phyloP scores from a whole-genome alignment of 306 rosid genomes.

The Lathyrus tuberosus region DNA sequence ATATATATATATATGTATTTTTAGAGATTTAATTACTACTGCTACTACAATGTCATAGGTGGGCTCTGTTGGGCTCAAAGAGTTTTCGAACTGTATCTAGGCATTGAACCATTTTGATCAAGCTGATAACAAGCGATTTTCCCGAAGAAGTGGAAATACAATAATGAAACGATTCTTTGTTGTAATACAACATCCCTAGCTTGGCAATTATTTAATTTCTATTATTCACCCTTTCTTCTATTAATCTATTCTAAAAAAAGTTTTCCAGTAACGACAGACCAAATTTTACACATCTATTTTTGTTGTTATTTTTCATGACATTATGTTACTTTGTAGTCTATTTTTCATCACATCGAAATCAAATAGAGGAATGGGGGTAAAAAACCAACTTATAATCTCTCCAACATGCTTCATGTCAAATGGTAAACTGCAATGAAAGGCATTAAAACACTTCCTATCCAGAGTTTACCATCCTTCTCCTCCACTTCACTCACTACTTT shows the following conservation, averaged over 20 bases:
- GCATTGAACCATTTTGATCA: too few relatives aligned
- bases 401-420: constrained; percentile 46
- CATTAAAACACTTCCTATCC: constrained; percentile 86
- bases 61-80: too few relatives aligned
- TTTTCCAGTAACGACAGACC: neutral
- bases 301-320: neutral
- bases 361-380: neutral
- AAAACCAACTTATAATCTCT: too few relatives aligned
- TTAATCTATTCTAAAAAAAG: neutral
- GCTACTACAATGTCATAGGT: too few relatives aligned
- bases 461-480: constrained; percentile 78
- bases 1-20: too few relatives aligned
- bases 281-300: neutral
- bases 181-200: constrained; percentile 41
- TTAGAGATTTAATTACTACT: too few relatives aligned
- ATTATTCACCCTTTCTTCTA: neutral
- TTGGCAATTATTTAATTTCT: constrained; percentile 14
- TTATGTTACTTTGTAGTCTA: neutral
- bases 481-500: constrained; percentile 81
- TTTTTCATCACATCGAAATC: constrained; percentile 3
- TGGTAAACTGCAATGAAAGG: constrained; percentile 73
- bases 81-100: too few relatives aligned
- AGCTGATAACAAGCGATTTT: constrained; percentile 42
- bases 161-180: constrained; percentile 62
- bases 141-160: too few relatives aligned